Evolutionary conservation across 768 basidiomycete species (phyloP).

Genomic region (Mycena venus): DNA sequence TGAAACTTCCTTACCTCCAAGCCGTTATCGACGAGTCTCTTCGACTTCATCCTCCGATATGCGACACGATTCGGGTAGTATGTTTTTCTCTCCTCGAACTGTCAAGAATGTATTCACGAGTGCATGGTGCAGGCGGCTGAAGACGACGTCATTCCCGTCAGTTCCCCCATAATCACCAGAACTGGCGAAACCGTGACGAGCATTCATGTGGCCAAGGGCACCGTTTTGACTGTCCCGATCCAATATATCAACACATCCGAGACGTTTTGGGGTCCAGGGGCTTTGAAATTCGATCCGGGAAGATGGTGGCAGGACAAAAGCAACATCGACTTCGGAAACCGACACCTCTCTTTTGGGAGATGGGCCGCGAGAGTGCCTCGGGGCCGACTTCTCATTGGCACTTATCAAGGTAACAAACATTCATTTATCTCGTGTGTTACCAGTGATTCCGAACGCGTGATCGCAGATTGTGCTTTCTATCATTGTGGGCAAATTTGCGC

Average conservation of each 20-base stretch:
- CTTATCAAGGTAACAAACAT: slow-evolving; percentile 51
- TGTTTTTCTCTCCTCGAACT: not conserved
- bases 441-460: not conserved
- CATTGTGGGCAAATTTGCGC: slow-evolving; percentile 1
- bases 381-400: slow-evolving; percentile 48
- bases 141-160: slow-evolving; percentile 52
- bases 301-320: slow-evolving; percentile 49
- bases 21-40: slow-evolving; percentile 49
- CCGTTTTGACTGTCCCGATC: slow-evolving; percentile 48
- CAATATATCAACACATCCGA: slow-evolving; percentile 47
- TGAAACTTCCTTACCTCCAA: slow-evolving; percentile 48
- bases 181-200: slow-evolving; percentile 39
- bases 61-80: slow-evolving; percentile 40
- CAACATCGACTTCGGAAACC: slow-evolving; percentile 45
- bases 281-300: slow-evolving; percentile 52
- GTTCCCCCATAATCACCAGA: slow-evolving; percentile 36
- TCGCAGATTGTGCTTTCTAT: slow-evolving; percentile 22
- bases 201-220: slow-evolving; percentile 48
- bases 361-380: slow-evolving; percentile 51
- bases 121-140: slow-evolving; percentile 40
- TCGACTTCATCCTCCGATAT: slow-evolving; percentile 49
- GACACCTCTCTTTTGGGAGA: slow-evolving; percentile 55
- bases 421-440: no score
- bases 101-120: not conserved
- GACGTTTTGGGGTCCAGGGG: slow-evolving; percentile 57